Percentiles rank a stretch among this genome's conserved stretches.
These are phyloP conservation scores for Dujonia santamariae DNA, from an alignment of 1,139 yeast genomes.

Conservation along the genomic window DNA sequence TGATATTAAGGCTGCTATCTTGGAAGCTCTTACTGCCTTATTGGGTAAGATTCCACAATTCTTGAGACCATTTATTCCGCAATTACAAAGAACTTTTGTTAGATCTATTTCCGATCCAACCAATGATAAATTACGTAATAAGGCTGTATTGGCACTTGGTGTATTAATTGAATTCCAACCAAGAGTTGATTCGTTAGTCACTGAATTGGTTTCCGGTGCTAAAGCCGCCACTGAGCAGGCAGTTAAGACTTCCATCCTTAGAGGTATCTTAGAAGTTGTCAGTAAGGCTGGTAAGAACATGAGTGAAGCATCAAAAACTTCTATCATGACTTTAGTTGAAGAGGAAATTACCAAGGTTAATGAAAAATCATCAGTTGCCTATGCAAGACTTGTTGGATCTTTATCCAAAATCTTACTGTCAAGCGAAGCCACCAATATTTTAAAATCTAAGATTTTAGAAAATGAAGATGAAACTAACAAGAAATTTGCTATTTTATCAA, in stretches of 20 bases:
- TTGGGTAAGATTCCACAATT: conserved; percentile 85
- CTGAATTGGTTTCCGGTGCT: conserved; percentile 78
- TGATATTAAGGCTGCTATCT: conserved; percentile 88
- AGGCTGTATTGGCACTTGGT: conserved; percentile 92
- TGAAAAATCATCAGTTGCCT: conserved; percentile 64
- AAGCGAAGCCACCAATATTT: conserved; percentile 63
- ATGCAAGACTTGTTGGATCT: conserved; percentile 78
- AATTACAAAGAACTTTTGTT: conserved; percentile 94
- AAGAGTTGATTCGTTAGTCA: conserved; percentile 87
- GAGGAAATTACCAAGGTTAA: conserved; percentile 55
- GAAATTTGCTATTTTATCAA: conserved; percentile 65
- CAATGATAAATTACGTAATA: conserved; percentile 67
- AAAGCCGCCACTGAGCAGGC: conserved; percentile 58
- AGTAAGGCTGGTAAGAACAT: conserved; percentile 74
- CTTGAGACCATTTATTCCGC: conserved; percentile 94
- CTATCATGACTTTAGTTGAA: conserved; percentile 74
- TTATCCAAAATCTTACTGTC: conserved; percentile 62
- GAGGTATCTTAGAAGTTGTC: conserved; percentile 83
- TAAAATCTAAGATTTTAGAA: conserved; percentile 56
- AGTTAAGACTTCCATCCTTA: conserved; percentile 80
- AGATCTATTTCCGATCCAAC: conserved; percentile 79
- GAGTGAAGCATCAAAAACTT: conserved; percentile 67
- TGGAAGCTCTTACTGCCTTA: conserved; percentile 76
- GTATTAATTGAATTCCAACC: conserved; percentile 87
- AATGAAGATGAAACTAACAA: conserved; percentile 36